Conservation (phyloP, 2,329 filamentous ascomycete species). For the Periglandula ipomoeae region DNA sequence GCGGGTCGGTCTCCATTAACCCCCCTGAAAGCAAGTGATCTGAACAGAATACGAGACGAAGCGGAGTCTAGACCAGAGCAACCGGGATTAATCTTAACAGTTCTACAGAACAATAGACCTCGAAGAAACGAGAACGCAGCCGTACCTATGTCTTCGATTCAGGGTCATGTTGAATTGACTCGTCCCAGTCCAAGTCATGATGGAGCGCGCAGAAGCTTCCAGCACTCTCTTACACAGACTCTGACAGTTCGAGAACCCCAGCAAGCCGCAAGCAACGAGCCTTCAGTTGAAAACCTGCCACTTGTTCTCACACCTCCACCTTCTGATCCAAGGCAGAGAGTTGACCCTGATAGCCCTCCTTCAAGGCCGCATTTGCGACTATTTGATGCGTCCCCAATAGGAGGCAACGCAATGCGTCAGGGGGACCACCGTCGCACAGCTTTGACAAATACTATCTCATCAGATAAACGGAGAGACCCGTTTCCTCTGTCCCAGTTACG, state of each 20-base stretch:
- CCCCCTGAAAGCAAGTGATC: slow-evolving; percentile 9
- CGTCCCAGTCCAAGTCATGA: background rate
- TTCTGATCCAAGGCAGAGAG: slow-evolving; percentile 4
- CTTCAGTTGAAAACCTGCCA: background rate
- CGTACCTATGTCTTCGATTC: background rate
- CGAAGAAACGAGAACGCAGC: background rate
- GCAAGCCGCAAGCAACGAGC: background rate
- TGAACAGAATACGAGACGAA: slow-evolving; percentile 13
- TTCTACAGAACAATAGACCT: background rate
- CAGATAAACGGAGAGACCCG: background rate
- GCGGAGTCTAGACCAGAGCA: slow-evolving; percentile 8
- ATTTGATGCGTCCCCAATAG: background rate
- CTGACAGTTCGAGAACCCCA: background rate
- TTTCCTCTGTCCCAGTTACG: background rate
- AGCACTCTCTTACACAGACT: background rate
- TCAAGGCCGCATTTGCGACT: background rate
- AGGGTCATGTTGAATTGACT: background rate
- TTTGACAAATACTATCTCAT: background rate
- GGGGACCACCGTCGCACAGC: background rate
- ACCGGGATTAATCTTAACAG: background rate
- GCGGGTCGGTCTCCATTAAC: slow-evolving; percentile 11
- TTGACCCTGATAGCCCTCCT: background rate
- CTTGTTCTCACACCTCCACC: slow-evolving; percentile 7
- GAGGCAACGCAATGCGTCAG: background rate
- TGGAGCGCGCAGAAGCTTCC: background rate